phyloP scores from a whole-genome alignment of 2,329 filamentous ascomycete species.

The Stagonosporopsis tanaceti region DNA sequence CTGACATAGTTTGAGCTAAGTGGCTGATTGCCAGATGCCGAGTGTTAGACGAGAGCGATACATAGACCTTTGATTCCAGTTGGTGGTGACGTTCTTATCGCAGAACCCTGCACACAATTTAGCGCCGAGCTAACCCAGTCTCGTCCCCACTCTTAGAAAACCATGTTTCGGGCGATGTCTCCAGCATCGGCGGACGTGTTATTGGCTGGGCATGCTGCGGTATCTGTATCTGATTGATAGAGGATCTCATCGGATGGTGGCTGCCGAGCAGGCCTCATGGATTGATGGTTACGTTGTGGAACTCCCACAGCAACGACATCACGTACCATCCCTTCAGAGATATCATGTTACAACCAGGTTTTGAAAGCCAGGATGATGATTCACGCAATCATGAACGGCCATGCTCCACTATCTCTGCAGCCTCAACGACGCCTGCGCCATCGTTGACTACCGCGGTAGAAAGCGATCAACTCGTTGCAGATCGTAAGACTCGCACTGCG shows the following conservation, averaged over 20 bases:
- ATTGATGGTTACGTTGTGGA: neutral
- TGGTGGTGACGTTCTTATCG: slow-evolving; percentile 6
- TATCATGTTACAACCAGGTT: neutral
- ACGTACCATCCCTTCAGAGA: neutral
- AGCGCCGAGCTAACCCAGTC: neutral
- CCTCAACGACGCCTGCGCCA: neutral
- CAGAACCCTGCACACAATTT: slow-evolving; percentile 8
- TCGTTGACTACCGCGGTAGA: neutral
- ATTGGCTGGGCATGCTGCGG: neutral
- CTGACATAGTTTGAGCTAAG: neutral
- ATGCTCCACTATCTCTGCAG: neutral
- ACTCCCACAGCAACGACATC: neutral
- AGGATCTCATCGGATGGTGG: neutral
- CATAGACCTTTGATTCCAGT: neutral
- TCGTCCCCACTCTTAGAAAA: neutral
- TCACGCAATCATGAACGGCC: neutral
- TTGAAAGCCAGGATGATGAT: neutral
- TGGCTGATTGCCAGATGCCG: neutral
- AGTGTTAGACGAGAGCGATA: neutral
- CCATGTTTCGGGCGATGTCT: too few species aligned
- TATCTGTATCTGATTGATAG: neutral
- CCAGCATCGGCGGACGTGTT: neutral
- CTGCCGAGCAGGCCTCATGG: neutral
- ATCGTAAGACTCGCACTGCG: slow-evolving; percentile 31
- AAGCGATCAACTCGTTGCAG: neutral